phyloP scores from a whole-genome alignment of 805 yeast species.

The Candida maris region DNA sequence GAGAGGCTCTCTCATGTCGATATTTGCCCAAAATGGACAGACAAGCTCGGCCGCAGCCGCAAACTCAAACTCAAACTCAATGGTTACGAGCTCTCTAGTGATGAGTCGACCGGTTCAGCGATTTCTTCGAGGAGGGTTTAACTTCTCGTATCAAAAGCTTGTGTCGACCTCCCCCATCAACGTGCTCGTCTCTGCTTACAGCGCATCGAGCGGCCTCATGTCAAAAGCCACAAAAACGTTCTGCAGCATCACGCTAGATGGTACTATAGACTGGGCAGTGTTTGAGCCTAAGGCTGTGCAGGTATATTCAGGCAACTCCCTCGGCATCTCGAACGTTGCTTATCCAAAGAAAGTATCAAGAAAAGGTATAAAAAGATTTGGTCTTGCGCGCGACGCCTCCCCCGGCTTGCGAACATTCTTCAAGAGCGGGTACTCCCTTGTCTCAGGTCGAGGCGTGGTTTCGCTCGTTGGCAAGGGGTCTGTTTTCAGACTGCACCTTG shows the following conservation, averaged over 20 bases:
- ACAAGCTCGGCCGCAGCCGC: slow-evolving; percentile 8
- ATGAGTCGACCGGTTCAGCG: slow-evolving; percentile 39
- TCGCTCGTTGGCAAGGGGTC: slow-evolving; percentile 55
- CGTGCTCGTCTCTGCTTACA: slow-evolving; percentile 39
- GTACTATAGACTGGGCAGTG: slow-evolving; percentile 61
- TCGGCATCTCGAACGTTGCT: slow-evolving; percentile 35
- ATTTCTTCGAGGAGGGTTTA: slow-evolving; percentile 41
- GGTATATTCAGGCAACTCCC: slow-evolving; percentile 50
- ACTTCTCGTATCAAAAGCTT: slow-evolving; percentile 44
- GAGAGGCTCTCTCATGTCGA: slow-evolving; percentile 47
- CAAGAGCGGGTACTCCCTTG: slow-evolving; percentile 41
- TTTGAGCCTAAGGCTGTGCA: slow-evolving; percentile 46
- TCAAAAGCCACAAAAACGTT: slow-evolving; percentile 35
- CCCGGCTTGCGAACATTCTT: slow-evolving; percentile 41
- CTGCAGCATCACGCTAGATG: slow-evolving; percentile 48
- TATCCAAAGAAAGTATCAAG: slow-evolving; percentile 40
- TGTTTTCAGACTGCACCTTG: slow-evolving; percentile 44
- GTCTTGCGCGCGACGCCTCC: slow-evolving; percentile 21
- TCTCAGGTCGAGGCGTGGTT: slow-evolving; percentile 56
- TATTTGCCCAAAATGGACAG: slow-evolving; percentile 30
- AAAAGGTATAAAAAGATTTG: slow-evolving; percentile 27
- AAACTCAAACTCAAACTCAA: too few species aligned
- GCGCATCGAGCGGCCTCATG: slow-evolving; percentile 8
- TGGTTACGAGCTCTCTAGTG: slow-evolving; percentile 29
- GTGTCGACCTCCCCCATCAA: slow-evolving; percentile 47